Evolutionary conservation across 2,329 filamentous ascomycete species (phyloP).

Genomic region (Macroventuria anomochaeta): DNA sequence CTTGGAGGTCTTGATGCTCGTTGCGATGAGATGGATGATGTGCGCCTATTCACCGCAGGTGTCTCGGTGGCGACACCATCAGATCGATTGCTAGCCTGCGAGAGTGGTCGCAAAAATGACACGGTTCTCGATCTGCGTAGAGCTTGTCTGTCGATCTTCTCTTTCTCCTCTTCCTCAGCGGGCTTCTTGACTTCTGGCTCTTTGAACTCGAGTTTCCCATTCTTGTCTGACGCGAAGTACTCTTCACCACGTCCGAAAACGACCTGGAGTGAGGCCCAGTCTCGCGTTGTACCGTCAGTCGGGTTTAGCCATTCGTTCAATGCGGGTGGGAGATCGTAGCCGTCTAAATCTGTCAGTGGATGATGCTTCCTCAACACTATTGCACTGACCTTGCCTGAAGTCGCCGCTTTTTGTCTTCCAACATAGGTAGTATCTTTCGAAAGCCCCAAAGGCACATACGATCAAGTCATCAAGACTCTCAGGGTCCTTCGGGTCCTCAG

Average conservation of each 20-base stretch:
- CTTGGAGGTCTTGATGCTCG: constrained; percentile 31
- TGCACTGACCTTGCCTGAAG: constrained; percentile 44
- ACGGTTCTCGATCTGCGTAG: constrained; percentile 40
- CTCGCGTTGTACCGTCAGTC: constrained; percentile 35
- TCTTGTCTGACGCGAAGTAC: constrained; percentile 50
- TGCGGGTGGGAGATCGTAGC: constrained; percentile 43
- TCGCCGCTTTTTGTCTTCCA: constrained; percentile 47
- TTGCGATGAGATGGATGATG: constrained; percentile 26
- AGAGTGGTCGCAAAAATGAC: constrained; percentile 37
- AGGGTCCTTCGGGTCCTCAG: constrained; percentile 37
- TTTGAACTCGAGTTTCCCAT: constrained; percentile 48
- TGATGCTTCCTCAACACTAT: not conserved
- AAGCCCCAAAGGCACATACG: constrained; percentile 50
- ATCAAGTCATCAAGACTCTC: constrained; percentile 48
- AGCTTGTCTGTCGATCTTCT: constrained; percentile 24
- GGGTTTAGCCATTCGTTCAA: constrained; percentile 48
- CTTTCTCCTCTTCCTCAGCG: constrained; percentile 25
- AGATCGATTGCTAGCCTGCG: constrained; percentile 28
- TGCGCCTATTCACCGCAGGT: constrained; percentile 20
- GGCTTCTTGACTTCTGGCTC: constrained; percentile 37
- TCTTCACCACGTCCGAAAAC: constrained; percentile 50
- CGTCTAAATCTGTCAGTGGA: constrained; percentile 30
- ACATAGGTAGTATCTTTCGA: constrained; percentile 51
- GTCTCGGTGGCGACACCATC: constrained; percentile 17
- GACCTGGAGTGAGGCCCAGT: constrained; percentile 47